Evolutionary conservation across 2,329 filamentous ascomycete species (phyloP), one percentile per base, ranked within the genome.

Genomic region (Scleromitrula shiraiana): DNA sequence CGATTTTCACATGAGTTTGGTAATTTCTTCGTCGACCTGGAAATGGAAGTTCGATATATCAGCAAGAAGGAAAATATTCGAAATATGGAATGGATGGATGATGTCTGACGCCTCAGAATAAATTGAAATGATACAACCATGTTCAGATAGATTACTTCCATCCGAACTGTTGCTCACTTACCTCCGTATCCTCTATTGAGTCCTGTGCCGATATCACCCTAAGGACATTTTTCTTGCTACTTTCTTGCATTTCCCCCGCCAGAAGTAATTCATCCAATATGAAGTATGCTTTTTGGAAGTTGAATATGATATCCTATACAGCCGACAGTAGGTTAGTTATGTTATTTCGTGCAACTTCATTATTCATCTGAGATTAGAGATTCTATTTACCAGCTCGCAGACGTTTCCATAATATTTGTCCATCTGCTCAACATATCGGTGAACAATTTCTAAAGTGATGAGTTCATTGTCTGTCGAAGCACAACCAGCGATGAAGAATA

Each of bases 381-480:
- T 10, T 20, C 35, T 17, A 50, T 24, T 30, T 50, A 49, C 47
- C 56, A 98, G 80, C 73, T 98, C 93, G 82, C 93, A 98, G 51
- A 98, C 93, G 68, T 98, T 98, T 68, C 93, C 93, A 69, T 97
- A 98, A 74, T 98, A 98, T 69, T 98, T 98, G 77, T 98, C 93
- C 93, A 98, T 98, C 72, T 98, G 93, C 70, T 98, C 93, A 65
- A 98, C 93, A 67, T 98, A 98, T 70, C 93, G 88, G 69, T 98
- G 93, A 62, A 98, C 94, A 65, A 98, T 89, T 69, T 98, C 93
- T 65, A 98, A 88, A 20, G 88, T 95, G 67, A 97, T 96, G 64
- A 98, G 75, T 67, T 98, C 93, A 70, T 98, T 98, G 70, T 98
- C 93, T 55, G 88, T 89, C n/a, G 90, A 90, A 46, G 89, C 84